Evolutionary conservation across 2,329 filamentous ascomycete species (phyloP), one percentile per base, ranked within the genome.

Genomic region (Ceratocystis smalleyi): DNA sequence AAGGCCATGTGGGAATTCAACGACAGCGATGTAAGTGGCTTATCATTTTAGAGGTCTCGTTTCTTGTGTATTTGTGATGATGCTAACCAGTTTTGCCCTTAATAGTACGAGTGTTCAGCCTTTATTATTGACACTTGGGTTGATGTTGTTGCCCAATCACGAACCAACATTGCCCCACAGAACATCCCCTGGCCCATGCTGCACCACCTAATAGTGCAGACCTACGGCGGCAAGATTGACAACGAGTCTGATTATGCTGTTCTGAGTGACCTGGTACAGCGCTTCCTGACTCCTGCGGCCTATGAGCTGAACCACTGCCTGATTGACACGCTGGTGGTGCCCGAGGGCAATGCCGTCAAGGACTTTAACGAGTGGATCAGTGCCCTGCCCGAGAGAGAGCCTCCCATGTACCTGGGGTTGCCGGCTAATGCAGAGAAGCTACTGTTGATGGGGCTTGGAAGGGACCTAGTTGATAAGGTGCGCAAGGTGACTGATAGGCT

Each of bases 1-100:
- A 96, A 95, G 78, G 90, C 91, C 63, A 96, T 96, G 81, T 99
- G 95, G 94, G 95, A 99, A 75, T 99, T 99, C 75, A 99, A 99
- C 73, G 95, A 99, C 75, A 95, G 91, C 70, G 94, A 99, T 76
- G 89, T 95, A 83, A 88, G 89, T 85, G 69, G 51, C 7, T n/a
- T 17, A 7, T 30, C 19, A 43, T 22, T 10, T 51, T 19, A 8
- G 47, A 2, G 54, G 5, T 51, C 27, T 15, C 27, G n/a, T 27
- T n/a, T 45, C 40, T 19, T 47, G 15, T 54, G 32, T 22, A 32
- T 55, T 12, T 17, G 3, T 45, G 67, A 12, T n/a, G 7, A 12
- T 43, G 3, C 45, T 60, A 24, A 57, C 24, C 47, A 19, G 19
- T 43, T 30, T 47, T 35, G 43, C 40, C 51, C n/a, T 43, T 15